Conservation (phyloP, 106 monocot genomes). For the Allium sativum region DNA sequence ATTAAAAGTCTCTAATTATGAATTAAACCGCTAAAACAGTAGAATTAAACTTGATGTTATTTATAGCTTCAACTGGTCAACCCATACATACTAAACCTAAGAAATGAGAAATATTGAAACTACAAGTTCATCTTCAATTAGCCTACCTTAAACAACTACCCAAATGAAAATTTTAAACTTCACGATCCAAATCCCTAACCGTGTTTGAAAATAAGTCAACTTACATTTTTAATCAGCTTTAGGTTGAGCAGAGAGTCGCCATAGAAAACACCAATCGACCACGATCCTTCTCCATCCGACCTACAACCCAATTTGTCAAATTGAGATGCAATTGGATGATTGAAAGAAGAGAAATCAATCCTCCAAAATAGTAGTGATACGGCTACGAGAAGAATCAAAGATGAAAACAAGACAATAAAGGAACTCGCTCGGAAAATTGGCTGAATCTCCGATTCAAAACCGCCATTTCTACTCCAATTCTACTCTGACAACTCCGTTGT, state of each 20-base stretch:
- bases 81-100: too few relatives aligned
- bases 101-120: too few relatives aligned
- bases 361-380: slow-evolving; percentile 41
- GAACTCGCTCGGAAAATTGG: slow-evolving; percentile 19
- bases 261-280: slow-evolving; percentile 82
- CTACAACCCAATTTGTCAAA: slow-evolving; percentile 32
- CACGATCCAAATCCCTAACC: neutral
- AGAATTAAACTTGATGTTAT: too few relatives aligned
- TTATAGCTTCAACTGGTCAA: too few relatives aligned
- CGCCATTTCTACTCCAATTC: neutral
- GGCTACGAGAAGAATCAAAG: slow-evolving; percentile 25
- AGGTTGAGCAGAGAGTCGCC: slow-evolving; percentile 70
- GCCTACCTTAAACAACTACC: too few relatives aligned
- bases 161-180: too few relatives aligned
- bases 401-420: slow-evolving; percentile 29
- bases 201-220: neutral
- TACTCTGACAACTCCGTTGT: neutral
- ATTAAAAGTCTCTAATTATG: too few relatives aligned
- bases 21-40: too few relatives aligned
- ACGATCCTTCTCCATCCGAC: slow-evolving; percentile 80
- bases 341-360: slow-evolving; percentile 43
- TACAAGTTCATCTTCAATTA: too few relatives aligned
- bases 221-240: slow-evolving; percentile 50
- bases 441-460: slow-evolving; percentile 6
- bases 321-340: slow-evolving; percentile 8